Base-by-base conservation (phyloP, 2,329 filamentous ascomycete species). In the Pseudogymnoascus pannorum region DNA sequence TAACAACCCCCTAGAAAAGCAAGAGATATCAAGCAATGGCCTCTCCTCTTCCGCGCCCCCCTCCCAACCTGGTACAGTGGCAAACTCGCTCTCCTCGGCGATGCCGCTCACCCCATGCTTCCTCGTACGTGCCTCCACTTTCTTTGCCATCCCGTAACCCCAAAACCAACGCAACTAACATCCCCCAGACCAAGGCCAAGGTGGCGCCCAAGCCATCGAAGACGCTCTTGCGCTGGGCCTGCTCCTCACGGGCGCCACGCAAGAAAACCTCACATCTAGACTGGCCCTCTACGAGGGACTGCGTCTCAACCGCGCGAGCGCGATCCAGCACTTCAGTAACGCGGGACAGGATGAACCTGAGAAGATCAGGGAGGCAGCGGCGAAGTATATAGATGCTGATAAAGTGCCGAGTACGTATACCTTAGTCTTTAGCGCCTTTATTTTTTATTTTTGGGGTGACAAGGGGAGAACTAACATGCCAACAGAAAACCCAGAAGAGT, bases 281-380 rank as follows among this genome's bases (percentile, higher is more conserved):
- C 63, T 73, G 5, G 58, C 33, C 9, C 24, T 72, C 3, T 78
- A 68, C 58, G 70, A 74, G 42, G 65, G 66, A 35, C 68, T 71
- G 26, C 64, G 72, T n/a, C 66, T 64, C 16, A 68, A 68, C 51
- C 63, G 73, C 9, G 70, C 73, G 1, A 72, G 71, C 12, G 70
- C 67, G 1, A 72, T 76, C n/a, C 74, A 77, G 60, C 69, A 77
- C 42, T 68, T 78, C 57, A 74, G 72, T 42, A 75, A 76, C 51
- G 71, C 73, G 0, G 75, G 73, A 2, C 67, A 70, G 51, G 72
- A 74, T 22, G 68, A 73, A 51, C 54, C 67, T 0, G 62, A 68
- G 29, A 65, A 69, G 18, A 70, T 74, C 2, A 63, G 66, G 5
- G 61, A 68, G 2, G 70, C 73, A 5, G 70, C 72, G 0, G 54